Evolutionary conservation across 2,329 filamentous ascomycete species (phyloP).

Genomic region (Fusarium albidum): DNA sequence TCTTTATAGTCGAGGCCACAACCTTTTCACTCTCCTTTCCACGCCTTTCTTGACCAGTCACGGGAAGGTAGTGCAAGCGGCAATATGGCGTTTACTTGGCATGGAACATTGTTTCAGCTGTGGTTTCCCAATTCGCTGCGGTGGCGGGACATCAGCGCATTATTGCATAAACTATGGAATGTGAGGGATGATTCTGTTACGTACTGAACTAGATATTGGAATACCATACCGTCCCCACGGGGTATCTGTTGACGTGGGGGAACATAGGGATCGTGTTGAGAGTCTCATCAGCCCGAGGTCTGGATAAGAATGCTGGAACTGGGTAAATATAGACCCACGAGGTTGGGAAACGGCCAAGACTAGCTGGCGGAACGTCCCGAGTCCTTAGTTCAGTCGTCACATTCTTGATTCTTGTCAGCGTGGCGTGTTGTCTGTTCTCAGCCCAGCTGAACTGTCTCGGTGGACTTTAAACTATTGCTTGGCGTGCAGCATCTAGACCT

Average conservation of each 20-base stretch:
- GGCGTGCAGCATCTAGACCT: neutral
- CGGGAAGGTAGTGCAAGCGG: neutral
- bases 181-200: neutral
- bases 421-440: neutral
- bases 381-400: neutral
- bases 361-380: neutral
- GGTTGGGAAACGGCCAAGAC: neutral
- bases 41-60: neutral
- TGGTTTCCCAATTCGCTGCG: neutral
- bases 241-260: neutral
- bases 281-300: neutral
- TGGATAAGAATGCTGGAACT: neutral
- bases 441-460: neutral
- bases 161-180: neutral
- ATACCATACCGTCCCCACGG: neutral
- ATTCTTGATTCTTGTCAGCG: neutral
- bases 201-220: neutral
- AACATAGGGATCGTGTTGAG: neutral
- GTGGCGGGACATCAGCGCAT: neutral
- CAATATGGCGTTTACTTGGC: too few species aligned
- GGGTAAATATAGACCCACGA: neutral
- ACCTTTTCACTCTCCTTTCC: neutral
- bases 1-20: neutral
- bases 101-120: neutral
- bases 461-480: neutral